Percentiles rank a stretch among this genome's conserved stretches.
These are phyloP conservation scores for Moniliophthora roreri DNA, from an alignment of 1,284 basidiomycete genomes.

Conservation along the genomic window DNA sequence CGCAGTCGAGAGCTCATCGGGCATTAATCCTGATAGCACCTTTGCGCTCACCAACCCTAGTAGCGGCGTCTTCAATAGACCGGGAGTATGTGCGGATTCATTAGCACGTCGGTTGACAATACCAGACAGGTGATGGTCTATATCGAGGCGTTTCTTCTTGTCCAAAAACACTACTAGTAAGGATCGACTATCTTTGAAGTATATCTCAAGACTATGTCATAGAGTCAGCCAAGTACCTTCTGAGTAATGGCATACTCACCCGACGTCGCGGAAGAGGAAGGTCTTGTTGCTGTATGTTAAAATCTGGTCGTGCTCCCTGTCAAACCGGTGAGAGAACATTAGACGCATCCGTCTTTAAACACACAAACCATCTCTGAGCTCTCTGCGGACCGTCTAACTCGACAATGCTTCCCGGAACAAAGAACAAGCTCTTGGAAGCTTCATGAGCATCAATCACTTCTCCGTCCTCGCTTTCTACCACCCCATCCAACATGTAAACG, in stretches of 20 bases:
- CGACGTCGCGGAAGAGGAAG: slow-evolving; percentile 89
- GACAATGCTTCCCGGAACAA: slow-evolving; percentile 82
- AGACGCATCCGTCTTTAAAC: slow-evolving; percentile 6
- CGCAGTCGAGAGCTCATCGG: slow-evolving; percentile 67
- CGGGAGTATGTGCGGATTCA: slow-evolving; percentile 33
- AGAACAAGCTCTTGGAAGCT: slow-evolving; percentile 80
- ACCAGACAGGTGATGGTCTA: slow-evolving; percentile 59
- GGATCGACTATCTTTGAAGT: slow-evolving; percentile 87
- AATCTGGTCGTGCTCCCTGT: slow-evolving; percentile 81
- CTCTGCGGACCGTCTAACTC: slow-evolving; percentile 76
- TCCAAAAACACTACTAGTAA: slow-evolving; percentile 79
- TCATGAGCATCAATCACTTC: slow-evolving; percentile 90
- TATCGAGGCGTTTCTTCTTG: slow-evolving; percentile 61
- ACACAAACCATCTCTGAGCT: slow-evolving; percentile 74
- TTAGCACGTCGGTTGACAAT: slow-evolving; percentile 43
- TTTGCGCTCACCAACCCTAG: slow-evolving; percentile 49
- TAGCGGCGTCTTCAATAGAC: slow-evolving; percentile 53
- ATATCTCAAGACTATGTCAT: slow-evolving; percentile 74
- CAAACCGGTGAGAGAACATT: slow-evolving; percentile 4
- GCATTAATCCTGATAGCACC: slow-evolving; percentile 40
- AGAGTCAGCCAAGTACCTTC: slow-evolving; percentile 3
- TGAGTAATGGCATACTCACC: slow-evolving; percentile 47
- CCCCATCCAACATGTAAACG: slow-evolving; percentile 89
- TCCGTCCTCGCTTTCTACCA: slow-evolving; percentile 86
- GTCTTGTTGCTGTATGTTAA: slow-evolving; percentile 78